Evolutionary conservation across 2,329 filamentous ascomycete species (phyloP).

Genomic region (Xylaria sp.): DNA sequence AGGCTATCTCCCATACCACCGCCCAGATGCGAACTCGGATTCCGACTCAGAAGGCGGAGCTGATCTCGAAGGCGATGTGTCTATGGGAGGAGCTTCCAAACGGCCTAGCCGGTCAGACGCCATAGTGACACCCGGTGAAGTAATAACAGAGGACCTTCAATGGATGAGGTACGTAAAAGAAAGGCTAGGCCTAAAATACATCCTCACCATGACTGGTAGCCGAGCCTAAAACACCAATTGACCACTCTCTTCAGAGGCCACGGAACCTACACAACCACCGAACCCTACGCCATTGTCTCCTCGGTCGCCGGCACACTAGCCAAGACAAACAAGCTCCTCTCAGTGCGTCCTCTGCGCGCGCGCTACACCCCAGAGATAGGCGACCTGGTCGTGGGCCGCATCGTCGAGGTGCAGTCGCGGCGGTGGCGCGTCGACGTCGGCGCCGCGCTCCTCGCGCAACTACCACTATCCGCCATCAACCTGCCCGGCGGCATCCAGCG

Average conservation of each 20-base stretch:
- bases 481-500: constrained; percentile 92
- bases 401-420: constrained; percentile 91
- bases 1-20: constrained; percentile 31
- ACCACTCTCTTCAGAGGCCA: constrained; percentile 74
- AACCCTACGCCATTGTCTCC: constrained; percentile 78
- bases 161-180: constrained; percentile 79
- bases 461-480: constrained; percentile 92
- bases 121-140: constrained; percentile 88
- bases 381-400: constrained; percentile 92
- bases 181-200: neutral
- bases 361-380: constrained; percentile 97
- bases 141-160: constrained; percentile 90
- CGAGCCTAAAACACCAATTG: constrained; percentile 16
- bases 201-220: neutral
- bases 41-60: constrained; percentile 59
- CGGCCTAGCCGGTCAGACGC: constrained; percentile 53
- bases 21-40: constrained; percentile 41
- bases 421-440: constrained; percentile 97
- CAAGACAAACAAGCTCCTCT: constrained; percentile 97
- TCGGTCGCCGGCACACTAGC: constrained; percentile 91
- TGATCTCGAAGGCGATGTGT: constrained; percentile 58
- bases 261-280: constrained; percentile 80
- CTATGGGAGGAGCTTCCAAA: constrained; percentile 57
- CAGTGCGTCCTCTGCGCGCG: constrained; percentile 87
- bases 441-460: constrained; percentile 82